Evolutionary conservation across 768 basidiomycete species (phyloP), one percentile per base, ranked within the genome.

Genomic region (Lactarius akahatsu): DNA sequence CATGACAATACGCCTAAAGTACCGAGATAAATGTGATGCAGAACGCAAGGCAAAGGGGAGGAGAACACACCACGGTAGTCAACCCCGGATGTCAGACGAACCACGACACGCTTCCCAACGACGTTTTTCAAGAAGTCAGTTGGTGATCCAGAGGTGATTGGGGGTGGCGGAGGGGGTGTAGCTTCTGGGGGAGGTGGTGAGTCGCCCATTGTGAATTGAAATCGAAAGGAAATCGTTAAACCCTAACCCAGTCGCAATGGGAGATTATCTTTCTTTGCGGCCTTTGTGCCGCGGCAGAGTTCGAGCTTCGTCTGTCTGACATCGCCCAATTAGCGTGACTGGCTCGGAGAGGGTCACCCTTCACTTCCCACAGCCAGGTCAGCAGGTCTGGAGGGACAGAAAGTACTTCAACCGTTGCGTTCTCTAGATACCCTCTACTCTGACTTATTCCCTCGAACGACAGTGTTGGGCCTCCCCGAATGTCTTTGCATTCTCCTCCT

Each of bases 121-220:
- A 98, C 95, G 38, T 91, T 93, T 77, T 96, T 96, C 66, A 98
- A 76, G 72, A 96, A 98, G 70, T 95, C 94, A 0, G 93, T 94
- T 0, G 94, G 94, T 7, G 94, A 94, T 3, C 95, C 95, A 9
- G 87, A 82, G 28, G 81, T 75, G 1, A 77, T 71, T 6, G 76
- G 66, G 8, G 85, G 82, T 0, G 82, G 82, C 4, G 85, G 81
- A 3, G 86, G 84, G 2, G 74, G 57, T 0, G 78, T 77, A 55
- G 75, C 74, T 43, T 81, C 78, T 52, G 80, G 79, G 1, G 80
- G 75, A 38, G 81, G 72, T n/a, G 76, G 74, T 28, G 72, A 64
- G 55, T 75, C 74, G 71, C 72, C 74, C 76, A 76, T 77, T 41
- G 63, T 45, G 47, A 52, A 40, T 13, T 36, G 43, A 15, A 3